phyloP scores from a whole-genome alignment of 2,329 filamentous ascomycete species.

The Tolypocladium tundrense region DNA sequence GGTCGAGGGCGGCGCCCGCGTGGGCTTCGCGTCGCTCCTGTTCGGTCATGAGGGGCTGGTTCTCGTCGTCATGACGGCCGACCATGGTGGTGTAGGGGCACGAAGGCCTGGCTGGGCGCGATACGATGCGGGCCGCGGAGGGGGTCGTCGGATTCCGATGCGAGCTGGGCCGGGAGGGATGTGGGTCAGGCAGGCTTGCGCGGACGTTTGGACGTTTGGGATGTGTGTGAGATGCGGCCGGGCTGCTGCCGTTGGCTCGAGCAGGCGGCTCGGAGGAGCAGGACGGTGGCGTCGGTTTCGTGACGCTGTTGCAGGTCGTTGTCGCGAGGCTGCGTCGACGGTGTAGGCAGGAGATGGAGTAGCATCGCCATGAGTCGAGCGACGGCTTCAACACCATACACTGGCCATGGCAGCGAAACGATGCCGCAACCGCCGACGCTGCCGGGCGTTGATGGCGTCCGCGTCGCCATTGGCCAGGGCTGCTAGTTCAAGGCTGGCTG shows the following conservation, averaged over 20 bases:
- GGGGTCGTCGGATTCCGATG: neutral
- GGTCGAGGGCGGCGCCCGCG: constrained; percentile 10
- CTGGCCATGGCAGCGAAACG: neutral
- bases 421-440: neutral
- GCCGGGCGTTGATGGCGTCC: neutral
- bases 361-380: neutral
- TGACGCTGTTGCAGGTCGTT: neutral
- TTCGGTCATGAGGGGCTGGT: constrained; percentile 28
- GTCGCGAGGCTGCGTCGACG: neutral
- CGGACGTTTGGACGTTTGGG: neutral
- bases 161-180: neutral
- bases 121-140: neutral
- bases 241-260: neutral
- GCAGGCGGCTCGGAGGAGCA: neutral
- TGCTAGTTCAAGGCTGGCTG: neutral
- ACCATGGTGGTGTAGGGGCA: constrained; percentile 16
- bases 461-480: neutral
- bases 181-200: neutral
- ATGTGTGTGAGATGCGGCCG: neutral
- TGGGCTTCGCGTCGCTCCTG: constrained; percentile 19
- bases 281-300: neutral
- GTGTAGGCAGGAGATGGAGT: neutral
- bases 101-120: neutral
- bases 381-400: neutral
- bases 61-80: constrained; percentile 21